phyloP scores from a whole-genome alignment of 2,329 filamentous ascomycete species.

The Raffaelea albimanens region DNA sequence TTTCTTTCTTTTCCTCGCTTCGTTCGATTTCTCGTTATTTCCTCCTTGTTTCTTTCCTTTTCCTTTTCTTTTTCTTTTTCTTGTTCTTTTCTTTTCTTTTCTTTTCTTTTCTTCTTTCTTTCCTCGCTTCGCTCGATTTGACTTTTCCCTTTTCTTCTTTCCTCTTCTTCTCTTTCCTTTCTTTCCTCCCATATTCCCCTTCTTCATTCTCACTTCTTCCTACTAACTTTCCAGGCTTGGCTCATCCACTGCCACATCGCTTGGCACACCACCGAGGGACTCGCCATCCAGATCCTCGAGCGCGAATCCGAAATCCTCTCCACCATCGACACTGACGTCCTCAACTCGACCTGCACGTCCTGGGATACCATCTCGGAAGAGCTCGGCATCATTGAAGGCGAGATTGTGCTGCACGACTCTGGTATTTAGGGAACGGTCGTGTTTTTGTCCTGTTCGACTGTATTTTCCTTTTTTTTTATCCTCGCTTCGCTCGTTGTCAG shows the following conservation, averaged over 20 bases:
- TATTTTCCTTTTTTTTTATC: no score
- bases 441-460: no score
- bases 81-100: not conserved
- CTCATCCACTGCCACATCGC: conserved; percentile 46
- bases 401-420: conserved; percentile 2
- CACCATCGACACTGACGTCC: not conserved
- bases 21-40: not conserved
- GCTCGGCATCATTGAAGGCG: no score
- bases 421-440: no score
- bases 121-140: not conserved
- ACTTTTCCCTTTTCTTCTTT: not conserved
- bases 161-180: not conserved
- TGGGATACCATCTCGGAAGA: not conserved
- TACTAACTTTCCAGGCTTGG: conserved; percentile 21
- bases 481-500: no score
- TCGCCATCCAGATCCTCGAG: conserved; percentile 5
- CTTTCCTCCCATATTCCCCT: no score
- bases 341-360: not conserved
- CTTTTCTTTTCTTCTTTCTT: no score
- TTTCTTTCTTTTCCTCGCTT: not conserved
- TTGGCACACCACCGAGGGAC: conserved; percentile 32
- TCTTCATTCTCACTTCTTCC: not conserved
- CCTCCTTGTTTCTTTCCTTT: not conserved
- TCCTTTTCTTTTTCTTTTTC: not conserved
- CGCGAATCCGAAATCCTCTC: not conserved